phyloP scores from a whole-genome alignment of 2,329 filamentous ascomycete genomes.

The Talaromyces sp. region DNA sequence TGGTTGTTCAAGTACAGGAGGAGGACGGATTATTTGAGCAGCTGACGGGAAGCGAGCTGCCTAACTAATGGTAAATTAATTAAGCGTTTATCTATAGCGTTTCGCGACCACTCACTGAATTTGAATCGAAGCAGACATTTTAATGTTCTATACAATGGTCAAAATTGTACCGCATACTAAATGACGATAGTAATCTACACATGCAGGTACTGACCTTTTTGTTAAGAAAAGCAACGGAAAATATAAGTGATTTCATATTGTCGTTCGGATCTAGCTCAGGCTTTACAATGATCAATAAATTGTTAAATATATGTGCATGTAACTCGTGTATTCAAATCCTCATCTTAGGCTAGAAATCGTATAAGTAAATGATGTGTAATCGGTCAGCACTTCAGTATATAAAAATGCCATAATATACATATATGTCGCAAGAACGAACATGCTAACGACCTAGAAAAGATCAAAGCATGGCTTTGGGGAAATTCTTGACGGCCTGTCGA shows the following conservation, averaged over 20 bases:
- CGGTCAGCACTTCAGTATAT: too few relatives aligned
- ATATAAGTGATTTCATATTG: neutral
- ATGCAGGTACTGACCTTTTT: neutral
- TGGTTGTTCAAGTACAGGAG: neutral
- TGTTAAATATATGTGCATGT: neutral
- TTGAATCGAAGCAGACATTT: too few relatives aligned
- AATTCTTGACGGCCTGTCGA: constrained; percentile 75
- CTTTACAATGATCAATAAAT: neutral
- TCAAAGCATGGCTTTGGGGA: constrained; percentile 80
- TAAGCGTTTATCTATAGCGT: neutral
- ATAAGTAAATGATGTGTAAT: neutral
- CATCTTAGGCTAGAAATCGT: neutral
- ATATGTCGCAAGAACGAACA: neutral
- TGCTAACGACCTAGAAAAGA: neutral
- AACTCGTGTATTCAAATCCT: neutral
- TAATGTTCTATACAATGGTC: too few relatives aligned
- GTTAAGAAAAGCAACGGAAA: neutral
- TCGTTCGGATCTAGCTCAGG: neutral
- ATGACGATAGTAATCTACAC: too few relatives aligned
- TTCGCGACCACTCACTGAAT: too few relatives aligned
- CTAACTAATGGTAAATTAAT: neutral
- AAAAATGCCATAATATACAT: neutral
- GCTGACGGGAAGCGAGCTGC: neutral
- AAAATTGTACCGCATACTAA: too few relatives aligned
- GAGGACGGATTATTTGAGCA: neutral